Percentiles rank a stretch among this genome's conserved stretches.
Conservation (phyloP, 371 early-diverging fungal genomes). For the Mucor lusitanicus region DNA sequence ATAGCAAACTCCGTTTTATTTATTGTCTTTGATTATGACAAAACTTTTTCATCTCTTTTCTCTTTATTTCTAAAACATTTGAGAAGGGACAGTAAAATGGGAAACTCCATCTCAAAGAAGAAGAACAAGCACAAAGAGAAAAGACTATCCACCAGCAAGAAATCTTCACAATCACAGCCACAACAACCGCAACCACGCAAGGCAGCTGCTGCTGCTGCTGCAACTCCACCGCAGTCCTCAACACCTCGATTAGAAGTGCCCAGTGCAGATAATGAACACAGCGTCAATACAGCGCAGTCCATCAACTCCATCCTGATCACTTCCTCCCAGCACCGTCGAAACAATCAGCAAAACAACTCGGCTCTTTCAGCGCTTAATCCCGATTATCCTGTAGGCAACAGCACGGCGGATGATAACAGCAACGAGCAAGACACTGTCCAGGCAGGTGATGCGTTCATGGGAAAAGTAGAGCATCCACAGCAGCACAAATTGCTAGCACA, state of each 20-base stretch:
- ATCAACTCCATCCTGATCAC: slow-evolving; percentile 47
- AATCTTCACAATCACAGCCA: background rate
- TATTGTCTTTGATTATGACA: background rate
- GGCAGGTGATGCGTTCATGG: slow-evolving; percentile 26
- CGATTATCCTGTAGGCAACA: slow-evolving; percentile 34
- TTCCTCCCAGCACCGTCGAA: slow-evolving; percentile 16
- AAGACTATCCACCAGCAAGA: background rate
- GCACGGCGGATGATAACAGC: background rate
- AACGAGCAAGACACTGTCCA: slow-evolving; percentile 3
- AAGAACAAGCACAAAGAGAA: slow-evolving; percentile 1
- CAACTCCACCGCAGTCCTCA: background rate
- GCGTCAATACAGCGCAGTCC: slow-evolving; percentile 50
- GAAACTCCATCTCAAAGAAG: slow-evolving; percentile 1
- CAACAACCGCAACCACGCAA: background rate
- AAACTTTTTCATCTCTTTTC: background rate
- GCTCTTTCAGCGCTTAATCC: slow-evolving; percentile 46
- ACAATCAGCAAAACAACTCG: slow-evolving; percentile 18
- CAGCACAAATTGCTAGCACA: slow-evolving; percentile 38
- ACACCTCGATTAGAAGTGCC: background rate
- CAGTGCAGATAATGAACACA: slow-evolving; percentile 39
- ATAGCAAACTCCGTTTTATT: slow-evolving; percentile 4
- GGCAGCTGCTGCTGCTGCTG: background rate
- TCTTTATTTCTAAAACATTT: background rate
- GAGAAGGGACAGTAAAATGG: background rate
- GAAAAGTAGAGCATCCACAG: slow-evolving; percentile 38